A percentile compares a stretch with the other conserved stretches of the same genome.
Evolutionary conservation across 345 rosid species (phyloP).

Genomic region (Durio zibethinus): DNA sequence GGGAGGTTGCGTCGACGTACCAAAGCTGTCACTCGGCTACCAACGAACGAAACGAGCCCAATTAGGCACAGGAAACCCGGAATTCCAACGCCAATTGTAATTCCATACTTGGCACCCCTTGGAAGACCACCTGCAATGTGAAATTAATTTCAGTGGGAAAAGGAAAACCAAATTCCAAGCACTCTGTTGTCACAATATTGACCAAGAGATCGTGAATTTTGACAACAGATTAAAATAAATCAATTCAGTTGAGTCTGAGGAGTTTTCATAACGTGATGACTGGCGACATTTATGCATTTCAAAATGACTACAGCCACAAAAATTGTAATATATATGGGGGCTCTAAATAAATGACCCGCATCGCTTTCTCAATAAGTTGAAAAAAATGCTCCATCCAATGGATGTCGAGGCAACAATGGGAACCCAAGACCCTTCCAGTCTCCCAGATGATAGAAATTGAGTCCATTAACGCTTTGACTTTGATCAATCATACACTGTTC

Average conservation of each 20-base stretch:
- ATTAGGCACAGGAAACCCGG: conserved; percentile 46
- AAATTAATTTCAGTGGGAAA: not conserved
- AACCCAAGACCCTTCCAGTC: too few species aligned
- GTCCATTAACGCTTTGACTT: not conserved
- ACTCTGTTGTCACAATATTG: not conserved
- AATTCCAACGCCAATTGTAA: conserved; percentile 46
- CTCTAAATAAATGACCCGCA: too few species aligned
- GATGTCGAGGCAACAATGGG: too few species aligned
- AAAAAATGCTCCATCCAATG: too few species aligned
- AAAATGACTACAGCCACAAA: too few species aligned
- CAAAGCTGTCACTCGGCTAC: conserved; percentile 15
- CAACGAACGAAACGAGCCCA: conserved; percentile 30
- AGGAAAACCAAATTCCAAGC: not conserved
- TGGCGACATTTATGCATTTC: not conserved
- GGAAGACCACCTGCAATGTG: conserved; percentile 28
- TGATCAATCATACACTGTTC: not conserved
- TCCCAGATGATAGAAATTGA: too few species aligned
- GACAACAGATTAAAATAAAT: not conserved
- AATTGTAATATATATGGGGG: too few species aligned
- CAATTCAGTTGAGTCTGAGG: not conserved
- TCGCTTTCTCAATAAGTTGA: too few species aligned
- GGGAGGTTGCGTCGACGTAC: not conserved
- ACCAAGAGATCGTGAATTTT: not conserved
- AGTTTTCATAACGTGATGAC: not conserved
- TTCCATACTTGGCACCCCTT: conserved; percentile 47